phyloP scores from a whole-genome alignment of 495 filamentous ascomycete species.

The Apiosordaria backusii region DNA sequence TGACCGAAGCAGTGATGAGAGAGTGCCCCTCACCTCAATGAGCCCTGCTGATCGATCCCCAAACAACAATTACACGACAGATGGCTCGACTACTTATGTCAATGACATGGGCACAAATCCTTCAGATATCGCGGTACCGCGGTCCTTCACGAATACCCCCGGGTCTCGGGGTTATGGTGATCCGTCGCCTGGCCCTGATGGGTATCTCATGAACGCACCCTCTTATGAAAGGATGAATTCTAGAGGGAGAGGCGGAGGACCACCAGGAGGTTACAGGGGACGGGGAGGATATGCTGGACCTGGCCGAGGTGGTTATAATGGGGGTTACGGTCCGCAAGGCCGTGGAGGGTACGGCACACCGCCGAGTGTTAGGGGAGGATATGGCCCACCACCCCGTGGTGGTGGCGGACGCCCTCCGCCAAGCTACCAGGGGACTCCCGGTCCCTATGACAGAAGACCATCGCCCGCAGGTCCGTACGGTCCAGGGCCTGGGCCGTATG shows the following conservation, averaged over 20 bases:
- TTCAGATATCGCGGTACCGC: constrained; percentile 25
- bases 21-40: constrained; percentile 71
- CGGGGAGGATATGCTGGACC: constrained; percentile 49
- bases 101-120: constrained; percentile 37
- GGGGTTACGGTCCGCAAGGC: constrained; percentile 39
- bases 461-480: constrained; percentile 47
- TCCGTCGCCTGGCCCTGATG: constrained; percentile 49
- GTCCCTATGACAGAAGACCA: constrained; percentile 45
- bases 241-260: constrained; percentile 49
- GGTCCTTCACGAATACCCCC: constrained; percentile 37
- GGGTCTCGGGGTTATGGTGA: constrained; percentile 63
- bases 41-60: constrained; percentile 52
- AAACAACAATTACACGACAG: constrained; percentile 34
- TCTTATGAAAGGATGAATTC: constrained; percentile 59
- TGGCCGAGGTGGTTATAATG: constrained; percentile 39
- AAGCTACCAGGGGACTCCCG: constrained; percentile 35
- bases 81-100: constrained; percentile 28
- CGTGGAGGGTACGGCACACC: constrained; percentile 47
- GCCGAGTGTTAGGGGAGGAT: constrained; percentile 37
- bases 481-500: constrained; percentile 33
- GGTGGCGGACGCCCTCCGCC: constrained; percentile 60
- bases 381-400: constrained; percentile 53
- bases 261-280: constrained; percentile 50
- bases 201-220: constrained; percentile 54
- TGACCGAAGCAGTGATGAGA: constrained; percentile 67